Base-by-base conservation (phyloP, 345 rosid species). In the Eucalyptus erythrocorys region DNA sequence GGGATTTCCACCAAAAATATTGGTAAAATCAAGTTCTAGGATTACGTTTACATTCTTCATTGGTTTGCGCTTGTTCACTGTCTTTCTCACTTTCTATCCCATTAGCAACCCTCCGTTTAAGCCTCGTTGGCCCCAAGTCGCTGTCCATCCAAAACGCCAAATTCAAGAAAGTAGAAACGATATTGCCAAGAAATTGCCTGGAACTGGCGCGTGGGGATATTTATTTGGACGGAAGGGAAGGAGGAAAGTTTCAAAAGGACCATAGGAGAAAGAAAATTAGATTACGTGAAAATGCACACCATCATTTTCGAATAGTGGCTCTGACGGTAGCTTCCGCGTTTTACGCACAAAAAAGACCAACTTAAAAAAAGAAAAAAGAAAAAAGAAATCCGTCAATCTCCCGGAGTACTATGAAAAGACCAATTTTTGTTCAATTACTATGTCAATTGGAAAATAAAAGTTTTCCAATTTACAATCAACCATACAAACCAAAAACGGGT, bases 401-500 rank as follows among this genome's bases (percentile, higher is more conserved):
- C 55, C 0, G 10, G 0, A 19, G 55, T 51, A 51, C 55, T 24
- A 24, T 55, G 30, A 24, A 55, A 55, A 22, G 59, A 53, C 26
- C 26, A 53, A 3, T 1, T 19, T 53, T 50, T 51, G 21, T 53
- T 53, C 3, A 53, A 8, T 53, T 53, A 53, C 59, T 21, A 51
- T 19, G 26, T 51, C 26, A 19, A 19, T 51, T 19, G 57, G 2
- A 19, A 53, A 51, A 51, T n/a, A 0, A 55, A 55, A 55, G 10
- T 1, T 22, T 17, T 50, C 0, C 6, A 55, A 55, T 55, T 24
- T 55, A 55, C 61, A 55, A 55, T 24, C 61, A 24, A 55, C 61
- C 24, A 55, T 0, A 55, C 61, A 55, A 24, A 55, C 30, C 30
- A 0, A 55, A 55, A 55, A 55, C 13, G 1, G 61, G 0, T 55